phyloP scores from a whole-genome alignment of 2,329 filamentous ascomycete genomes.

The Trichoderma atrobrunneum region DNA sequence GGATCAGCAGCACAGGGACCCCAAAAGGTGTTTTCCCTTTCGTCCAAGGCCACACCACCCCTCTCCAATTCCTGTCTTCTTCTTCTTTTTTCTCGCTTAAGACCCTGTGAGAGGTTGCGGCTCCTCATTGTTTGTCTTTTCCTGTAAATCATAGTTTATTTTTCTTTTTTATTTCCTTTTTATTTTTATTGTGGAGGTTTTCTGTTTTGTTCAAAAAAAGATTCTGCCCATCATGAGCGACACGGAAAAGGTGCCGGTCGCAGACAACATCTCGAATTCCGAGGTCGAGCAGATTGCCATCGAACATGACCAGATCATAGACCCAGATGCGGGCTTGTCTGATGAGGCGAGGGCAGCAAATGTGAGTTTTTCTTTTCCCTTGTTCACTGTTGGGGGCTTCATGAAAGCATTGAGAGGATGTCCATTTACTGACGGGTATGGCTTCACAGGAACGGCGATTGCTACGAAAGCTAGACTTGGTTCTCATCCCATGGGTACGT shows the following conservation, averaged over 20 bases:
- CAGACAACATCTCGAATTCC: conserved; percentile 31
- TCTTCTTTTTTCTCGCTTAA: conserved; percentile 4
- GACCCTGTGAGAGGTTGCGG: conserved; percentile 9
- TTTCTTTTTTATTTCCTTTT: background rate
- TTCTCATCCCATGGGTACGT: conserved; percentile 58
- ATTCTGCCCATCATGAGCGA: conserved; percentile 32
- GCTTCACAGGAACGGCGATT: conserved; percentile 56
- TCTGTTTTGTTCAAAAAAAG: background rate
- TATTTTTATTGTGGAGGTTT: background rate
- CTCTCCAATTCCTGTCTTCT: background rate
- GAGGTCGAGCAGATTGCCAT: conserved; percentile 29
- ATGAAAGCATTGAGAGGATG: background rate
- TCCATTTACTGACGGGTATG: background rate
- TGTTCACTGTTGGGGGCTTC: background rate
- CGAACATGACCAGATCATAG: conserved; percentile 33
- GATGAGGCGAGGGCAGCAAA: conserved; percentile 60
- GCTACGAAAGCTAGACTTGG: conserved; percentile 59
- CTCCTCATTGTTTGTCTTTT: conserved; percentile 9
- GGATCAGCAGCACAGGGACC: conserved; percentile 11
- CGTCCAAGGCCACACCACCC: background rate
- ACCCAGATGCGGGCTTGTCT: conserved; percentile 60
- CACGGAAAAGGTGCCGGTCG: conserved; percentile 30
- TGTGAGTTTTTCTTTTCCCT: conserved; percentile 43
- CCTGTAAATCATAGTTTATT: background rate
- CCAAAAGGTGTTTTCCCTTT: conserved; percentile 7